A percentile compares a stretch with the other conserved stretches of the same genome.
Evolutionary conservation across 2,329 filamentous ascomycete species (phyloP).

Genomic region (Fonsecaea pedrosoi): DNA sequence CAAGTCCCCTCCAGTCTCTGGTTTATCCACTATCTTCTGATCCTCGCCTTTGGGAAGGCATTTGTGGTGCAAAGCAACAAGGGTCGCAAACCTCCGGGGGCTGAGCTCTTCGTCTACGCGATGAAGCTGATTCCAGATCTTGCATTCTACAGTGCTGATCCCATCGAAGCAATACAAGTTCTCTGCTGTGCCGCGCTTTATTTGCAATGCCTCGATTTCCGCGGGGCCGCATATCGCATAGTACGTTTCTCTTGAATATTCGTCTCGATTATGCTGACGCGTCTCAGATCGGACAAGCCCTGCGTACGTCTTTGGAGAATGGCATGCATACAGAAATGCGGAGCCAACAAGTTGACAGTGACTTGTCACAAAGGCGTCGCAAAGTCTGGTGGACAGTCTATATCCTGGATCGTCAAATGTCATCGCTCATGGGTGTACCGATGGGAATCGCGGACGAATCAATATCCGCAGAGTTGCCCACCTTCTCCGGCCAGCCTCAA

Average conservation of each 20-base stretch:
- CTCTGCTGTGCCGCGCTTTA: conserved; percentile 61
- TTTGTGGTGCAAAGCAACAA: conserved; percentile 53
- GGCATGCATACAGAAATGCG: conserved; percentile 63
- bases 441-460: conserved; percentile 60
- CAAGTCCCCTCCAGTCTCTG: conserved; percentile 49
- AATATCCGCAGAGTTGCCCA: conserved; percentile 56
- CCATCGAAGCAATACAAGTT: conserved; percentile 57
- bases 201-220: conserved; percentile 59
- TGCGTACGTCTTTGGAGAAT: conserved; percentile 57
- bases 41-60: conserved; percentile 63
- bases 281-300: conserved; percentile 57
- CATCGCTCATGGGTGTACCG: conserved; percentile 61
- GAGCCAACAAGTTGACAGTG: conserved; percentile 49
- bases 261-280: conserved; percentile 8
- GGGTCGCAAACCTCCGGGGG: conserved; percentile 53
- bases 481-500: conserved; percentile 50
- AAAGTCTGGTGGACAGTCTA: conserved; percentile 64
- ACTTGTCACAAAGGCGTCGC: conserved; percentile 55
- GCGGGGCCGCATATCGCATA: conserved; percentile 55
- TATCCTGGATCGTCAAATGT: conserved; percentile 61
- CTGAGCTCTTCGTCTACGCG: conserved; percentile 56
- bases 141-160: conserved; percentile 50
- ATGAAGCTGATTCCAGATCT: conserved; percentile 54
- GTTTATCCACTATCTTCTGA: conserved; percentile 61
- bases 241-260: conserved; percentile 43